A percentile compares a stretch with the other conserved stretches of the same genome.
phyloP scores from a whole-genome alignment of 768 basidiomycete genomes.

The Russula compacta region DNA sequence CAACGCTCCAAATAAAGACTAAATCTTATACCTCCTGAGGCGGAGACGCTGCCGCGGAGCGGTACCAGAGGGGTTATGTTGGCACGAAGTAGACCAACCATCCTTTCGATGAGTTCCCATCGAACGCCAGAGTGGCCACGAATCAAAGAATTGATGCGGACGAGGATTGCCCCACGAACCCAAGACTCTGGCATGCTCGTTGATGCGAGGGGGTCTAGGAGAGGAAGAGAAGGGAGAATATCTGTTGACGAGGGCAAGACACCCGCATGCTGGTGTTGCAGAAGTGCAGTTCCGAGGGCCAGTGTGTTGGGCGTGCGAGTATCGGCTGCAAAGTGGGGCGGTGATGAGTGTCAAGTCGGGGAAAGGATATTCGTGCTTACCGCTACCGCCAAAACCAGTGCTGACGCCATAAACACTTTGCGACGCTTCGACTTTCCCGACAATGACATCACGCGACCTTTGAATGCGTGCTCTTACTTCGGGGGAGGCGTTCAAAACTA shows the following conservation, averaged over 20 bases:
- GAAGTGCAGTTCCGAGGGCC: constrained; percentile 69
- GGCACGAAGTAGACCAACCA: constrained; percentile 60
- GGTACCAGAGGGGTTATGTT: constrained; percentile 77
- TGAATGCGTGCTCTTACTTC: constrained; percentile 43
- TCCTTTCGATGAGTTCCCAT: constrained; percentile 70
- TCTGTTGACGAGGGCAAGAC: constrained; percentile 54
- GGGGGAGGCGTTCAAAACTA: constrained; percentile 42
- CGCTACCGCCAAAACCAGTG: constrained; percentile 83
- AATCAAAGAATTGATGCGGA: constrained; percentile 84
- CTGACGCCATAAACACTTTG: constrained; percentile 78
- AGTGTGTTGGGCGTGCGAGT: constrained; percentile 70
- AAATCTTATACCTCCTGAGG: constrained; percentile 56
- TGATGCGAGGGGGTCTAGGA: constrained; percentile 57
- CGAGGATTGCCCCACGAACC: constrained; percentile 79
- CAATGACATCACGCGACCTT: constrained; percentile 56
- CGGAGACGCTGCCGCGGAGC: constrained; percentile 73
- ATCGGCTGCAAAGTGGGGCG: constrained; percentile 42
- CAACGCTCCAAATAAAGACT: neutral
- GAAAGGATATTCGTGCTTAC: constrained; percentile 26
- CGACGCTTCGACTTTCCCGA: constrained; percentile 55
- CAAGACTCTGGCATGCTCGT: constrained; percentile 78
- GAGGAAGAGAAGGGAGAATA: constrained; percentile 47
- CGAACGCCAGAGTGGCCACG: constrained; percentile 84
- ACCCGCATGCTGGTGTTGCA: constrained; percentile 76
- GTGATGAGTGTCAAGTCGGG: constrained; percentile 6